These are phyloP conservation scores for Dalbergia cultrata DNA, from an alignment of 306 rosid species.

Conservation along the genomic window DNA sequence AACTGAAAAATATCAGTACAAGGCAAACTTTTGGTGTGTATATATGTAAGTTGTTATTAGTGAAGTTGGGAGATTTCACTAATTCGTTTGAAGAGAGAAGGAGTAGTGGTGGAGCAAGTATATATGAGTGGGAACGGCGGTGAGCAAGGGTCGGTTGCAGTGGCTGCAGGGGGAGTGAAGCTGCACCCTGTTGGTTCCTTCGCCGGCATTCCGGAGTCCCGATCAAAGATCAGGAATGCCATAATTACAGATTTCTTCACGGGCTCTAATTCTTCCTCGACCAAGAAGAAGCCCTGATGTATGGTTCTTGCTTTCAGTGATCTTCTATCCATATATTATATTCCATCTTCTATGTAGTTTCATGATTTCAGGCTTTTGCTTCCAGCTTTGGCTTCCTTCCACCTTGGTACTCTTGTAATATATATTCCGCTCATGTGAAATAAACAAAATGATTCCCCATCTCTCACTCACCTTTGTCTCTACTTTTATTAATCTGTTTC, in stretches of 20 bases:
- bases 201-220: background rate
- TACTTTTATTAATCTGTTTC: background rate
- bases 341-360: background rate
- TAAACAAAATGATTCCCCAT: background rate
- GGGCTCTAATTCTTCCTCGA: background rate
- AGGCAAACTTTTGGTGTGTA: background rate
- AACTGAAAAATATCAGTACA: too few relatives aligned
- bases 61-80: background rate
- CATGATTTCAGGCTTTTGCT: background rate
- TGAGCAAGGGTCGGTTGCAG: background rate
- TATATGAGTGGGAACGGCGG: conserved; percentile 19
- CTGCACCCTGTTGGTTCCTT: background rate
- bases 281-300: background rate
- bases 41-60: background rate
- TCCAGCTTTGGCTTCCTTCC: background rate
- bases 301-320: background rate
- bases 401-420: too few relatives aligned
- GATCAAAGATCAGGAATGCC: background rate
- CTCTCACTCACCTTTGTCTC: too few relatives aligned
- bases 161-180: background rate
- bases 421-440: too few relatives aligned
- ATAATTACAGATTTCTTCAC: background rate
- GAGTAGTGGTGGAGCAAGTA: background rate
- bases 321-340: background rate
- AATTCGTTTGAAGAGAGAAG: background rate